A percentile compares a stretch with the other conserved stretches of the same genome.
Evolutionary conservation across 768 basidiomycete genomes (phyloP).

Genomic region (Rubroboletus pulcherrimus): DNA sequence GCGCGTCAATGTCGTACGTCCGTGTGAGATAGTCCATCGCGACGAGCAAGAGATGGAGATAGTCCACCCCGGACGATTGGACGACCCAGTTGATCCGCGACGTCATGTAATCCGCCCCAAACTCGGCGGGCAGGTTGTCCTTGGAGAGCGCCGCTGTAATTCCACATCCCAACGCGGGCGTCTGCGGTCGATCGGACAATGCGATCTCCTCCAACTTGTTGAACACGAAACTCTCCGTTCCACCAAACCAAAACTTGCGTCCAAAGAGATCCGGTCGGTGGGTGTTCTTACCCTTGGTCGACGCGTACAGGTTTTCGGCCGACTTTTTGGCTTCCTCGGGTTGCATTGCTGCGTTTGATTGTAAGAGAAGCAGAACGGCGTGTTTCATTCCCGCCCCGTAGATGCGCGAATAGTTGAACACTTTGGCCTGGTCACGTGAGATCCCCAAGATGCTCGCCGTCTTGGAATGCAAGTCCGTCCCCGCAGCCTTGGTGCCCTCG

Average conservation of each 20-base stretch:
- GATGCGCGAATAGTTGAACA: conserved; percentile 98
- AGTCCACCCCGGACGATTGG: conserved; percentile 97
- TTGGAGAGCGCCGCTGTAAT: conserved; percentile 92
- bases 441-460: conserved; percentile 91
- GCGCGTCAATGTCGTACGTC: conserved; percentile 80
- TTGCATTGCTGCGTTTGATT: conserved; percentile 76
- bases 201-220: conserved; percentile 98
- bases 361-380: conserved; percentile 81
- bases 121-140: conserved; percentile 75
- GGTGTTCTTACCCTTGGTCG: conserved; percentile 91
- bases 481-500: conserved; percentile 91
- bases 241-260: conserved; percentile 93
- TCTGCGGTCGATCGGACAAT: conserved; percentile 77
- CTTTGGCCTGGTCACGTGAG: conserved; percentile 92
- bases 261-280: conserved; percentile 70
- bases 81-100: conserved; percentile 99
- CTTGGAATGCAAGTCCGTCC: conserved; percentile 96
- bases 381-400: conserved; percentile 98
- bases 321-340: conserved; percentile 74
- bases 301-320: conserved; percentile 82
- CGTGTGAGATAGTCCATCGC: conserved; percentile 85
- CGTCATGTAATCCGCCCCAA: conserved; percentile 87
- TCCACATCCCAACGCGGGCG: conserved; percentile 91
- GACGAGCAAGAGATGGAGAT: conserved; percentile 93
- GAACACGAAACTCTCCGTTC: conserved; percentile 94